These are phyloP conservation scores for Pichia sp. DNA, from an alignment of 1,139 yeast genomes.

Conservation along the genomic window DNA sequence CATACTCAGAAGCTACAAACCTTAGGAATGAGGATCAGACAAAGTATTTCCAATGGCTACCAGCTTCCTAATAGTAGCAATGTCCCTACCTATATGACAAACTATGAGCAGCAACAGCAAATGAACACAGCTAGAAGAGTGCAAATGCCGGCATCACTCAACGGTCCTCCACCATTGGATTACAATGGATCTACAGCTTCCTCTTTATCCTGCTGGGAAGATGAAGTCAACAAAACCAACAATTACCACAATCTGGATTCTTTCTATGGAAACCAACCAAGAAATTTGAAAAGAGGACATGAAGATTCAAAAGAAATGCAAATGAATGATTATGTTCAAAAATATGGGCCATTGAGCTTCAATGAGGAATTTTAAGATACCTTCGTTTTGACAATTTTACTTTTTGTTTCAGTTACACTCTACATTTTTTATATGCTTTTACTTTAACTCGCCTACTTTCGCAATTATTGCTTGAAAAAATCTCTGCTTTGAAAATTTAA, in stretches of 20 bases:
- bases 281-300: conserved; percentile 10
- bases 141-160: conserved; percentile 39
- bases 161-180: conserved; percentile 24
- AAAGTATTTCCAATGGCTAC: conserved; percentile 60
- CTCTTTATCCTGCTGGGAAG: conserved; percentile 28
- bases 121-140: conserved; percentile 33
- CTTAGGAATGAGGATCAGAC: conserved; percentile 65
- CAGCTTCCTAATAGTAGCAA: conserved; percentile 23
- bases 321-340: conserved; percentile 20
- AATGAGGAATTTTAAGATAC: conserved; percentile 37
- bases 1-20: conserved; percentile 37
- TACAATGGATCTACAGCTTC: conserved; percentile 27
- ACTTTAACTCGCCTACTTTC: no score
- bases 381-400: background rate
- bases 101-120: conserved; percentile 17
- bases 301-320: conserved; percentile 14
- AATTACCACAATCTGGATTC: background rate
- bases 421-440: background rate
- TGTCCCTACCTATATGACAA: conserved; percentile 12
- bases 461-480: no score
- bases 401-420: background rate
- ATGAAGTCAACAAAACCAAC: conserved; percentile 15
- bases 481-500: no score
- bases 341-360: conserved; percentile 40
- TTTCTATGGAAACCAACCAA: background rate